Conservation (phyloP, 352 stramenopile genomes). For the Phytophthora foliorum region DNA sequence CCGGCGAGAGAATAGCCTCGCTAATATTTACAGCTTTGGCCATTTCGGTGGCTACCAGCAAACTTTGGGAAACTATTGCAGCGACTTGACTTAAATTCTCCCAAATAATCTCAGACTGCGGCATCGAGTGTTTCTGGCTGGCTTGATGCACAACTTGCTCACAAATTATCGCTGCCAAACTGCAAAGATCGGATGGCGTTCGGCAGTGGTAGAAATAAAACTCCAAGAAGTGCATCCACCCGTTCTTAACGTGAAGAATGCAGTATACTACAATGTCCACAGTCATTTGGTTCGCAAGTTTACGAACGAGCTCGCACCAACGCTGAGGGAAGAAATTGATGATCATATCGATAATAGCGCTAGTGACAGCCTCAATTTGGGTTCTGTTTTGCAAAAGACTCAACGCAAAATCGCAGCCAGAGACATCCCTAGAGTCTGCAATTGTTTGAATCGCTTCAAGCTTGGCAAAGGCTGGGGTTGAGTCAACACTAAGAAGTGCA, state of each 20-base stretch:
- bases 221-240: conserved; percentile 86
- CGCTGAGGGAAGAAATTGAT: conserved; percentile 59
- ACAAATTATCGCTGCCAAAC: conserved; percentile 49
- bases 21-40: conserved; percentile 22
- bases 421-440: conserved; percentile 43
- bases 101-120: conserved; percentile 59
- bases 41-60: conserved; percentile 37
- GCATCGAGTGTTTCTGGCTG: conserved; percentile 26
- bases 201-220: conserved; percentile 74
- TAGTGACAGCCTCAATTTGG: conserved; percentile 48
- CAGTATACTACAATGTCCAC: conserved; percentile 79
- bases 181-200: conserved; percentile 54
- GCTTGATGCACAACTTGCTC: conserved; percentile 50
- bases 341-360: conserved; percentile 65
- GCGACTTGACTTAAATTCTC: conserved; percentile 86
- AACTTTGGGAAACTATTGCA: conserved; percentile 59
- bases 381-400: conserved; percentile 61
- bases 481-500: conserved; percentile 62
- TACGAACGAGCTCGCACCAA: conserved; percentile 51
- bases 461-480: conserved; percentile 46
- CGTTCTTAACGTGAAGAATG: conserved; percentile 75
- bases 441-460: conserved; percentile 73
- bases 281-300: conserved; percentile 67
- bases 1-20: conserved; percentile 41
- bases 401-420: conserved; percentile 67